Base-by-base conservation (phyloP, 139 green algal species). In the Auxenochlorella protothecoides region DNA sequence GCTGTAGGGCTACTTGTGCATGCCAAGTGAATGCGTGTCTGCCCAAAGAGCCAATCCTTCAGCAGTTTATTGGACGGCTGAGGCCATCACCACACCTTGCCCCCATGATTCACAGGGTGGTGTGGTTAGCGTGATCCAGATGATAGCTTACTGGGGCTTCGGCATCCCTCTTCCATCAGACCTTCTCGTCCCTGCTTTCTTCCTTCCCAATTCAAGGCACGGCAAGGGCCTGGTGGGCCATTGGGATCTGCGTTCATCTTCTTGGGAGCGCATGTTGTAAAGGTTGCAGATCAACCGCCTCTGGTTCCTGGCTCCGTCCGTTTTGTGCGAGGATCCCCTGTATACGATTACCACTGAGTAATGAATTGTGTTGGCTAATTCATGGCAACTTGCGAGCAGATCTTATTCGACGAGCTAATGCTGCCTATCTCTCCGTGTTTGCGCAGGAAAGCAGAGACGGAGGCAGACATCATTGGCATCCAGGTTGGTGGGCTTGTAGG, bases 381-480 rank as follows among this genome's bases (percentile, higher is more conserved):
- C 62, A 4, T 9, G 62, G 27, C 55, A 55, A 66, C 27, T 65
- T 53, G 9, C 10, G 0, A 8, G 9, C 65, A 65, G 67, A 44
- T 44, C 52, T 7, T 53, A 14, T n/a, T 51, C 14, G 68, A 66
- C 9, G 66, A 81, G 70, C 7, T 71, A 75, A 61, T 77, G 56
- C 12, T 59, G 67, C 52, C 27, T 44, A 44, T 44, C 27, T 44
- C 27, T 44, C 27, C 27, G 27, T 44, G 27, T 44, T 2, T 69
- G 9, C 78, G 74, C 69, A 85, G 88, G 59, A 81, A 80, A 62
- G 74, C 73, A 13, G 89, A 94, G 81, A 83, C 81, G 14, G 89
- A 96, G 78, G 91, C 91, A 7, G 90, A 96, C 74, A 55, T 78
- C 0, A 95, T 95, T 53, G 89, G 91, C 5, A 74, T 92, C 8